These are phyloP conservation scores for Sindora glabra DNA, from an alignment of 306 rosid genomes.

Conservation along the genomic window DNA sequence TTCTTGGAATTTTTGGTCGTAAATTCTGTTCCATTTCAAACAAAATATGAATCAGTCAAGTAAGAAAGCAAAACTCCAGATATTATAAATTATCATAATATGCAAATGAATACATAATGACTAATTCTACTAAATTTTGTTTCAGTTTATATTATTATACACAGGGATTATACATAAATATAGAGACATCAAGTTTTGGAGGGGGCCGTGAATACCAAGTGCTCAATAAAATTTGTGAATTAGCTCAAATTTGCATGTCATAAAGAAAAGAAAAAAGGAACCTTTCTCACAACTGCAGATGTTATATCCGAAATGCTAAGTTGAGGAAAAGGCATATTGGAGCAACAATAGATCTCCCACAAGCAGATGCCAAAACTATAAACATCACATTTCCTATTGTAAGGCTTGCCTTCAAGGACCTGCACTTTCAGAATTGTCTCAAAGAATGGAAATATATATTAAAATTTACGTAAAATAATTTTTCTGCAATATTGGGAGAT, in stretches of 20 bases:
- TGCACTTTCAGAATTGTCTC: constrained; percentile 5
- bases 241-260: no score
- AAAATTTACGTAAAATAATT: no score
- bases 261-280: background rate
- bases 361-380: constrained; percentile 89
- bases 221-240: no score
- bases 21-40: constrained; percentile 40
- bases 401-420: constrained; percentile 90
- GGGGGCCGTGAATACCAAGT: no score
- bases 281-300: constrained; percentile 73
- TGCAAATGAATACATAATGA: no score
- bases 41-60: background rate
- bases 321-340: constrained; percentile 80
- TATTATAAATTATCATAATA: no score
- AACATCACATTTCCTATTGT: constrained; percentile 83
- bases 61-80: no score
- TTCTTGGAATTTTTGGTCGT: constrained; percentile 75
- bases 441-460: no score
- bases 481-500: no score
- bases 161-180: no score
- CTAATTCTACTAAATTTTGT: no score
- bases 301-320: constrained; percentile 71
- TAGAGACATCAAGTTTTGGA: background rate
- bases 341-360: constrained; percentile 93
- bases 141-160: no score